phyloP scores from a whole-genome alignment of 2,329 filamentous ascomycete species.

The Didymella arachidicola region DNA sequence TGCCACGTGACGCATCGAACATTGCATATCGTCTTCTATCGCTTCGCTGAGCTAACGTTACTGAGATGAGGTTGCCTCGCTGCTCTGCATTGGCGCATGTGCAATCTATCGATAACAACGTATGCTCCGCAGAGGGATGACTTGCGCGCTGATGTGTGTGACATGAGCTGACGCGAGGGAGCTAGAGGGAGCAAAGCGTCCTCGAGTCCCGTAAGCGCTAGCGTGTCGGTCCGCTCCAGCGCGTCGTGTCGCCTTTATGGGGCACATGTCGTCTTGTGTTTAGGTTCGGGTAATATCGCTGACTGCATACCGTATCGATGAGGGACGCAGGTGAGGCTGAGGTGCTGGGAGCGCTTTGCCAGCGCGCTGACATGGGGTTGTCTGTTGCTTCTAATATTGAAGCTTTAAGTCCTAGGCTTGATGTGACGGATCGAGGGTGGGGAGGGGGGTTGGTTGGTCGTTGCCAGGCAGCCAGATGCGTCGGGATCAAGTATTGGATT shows the following conservation, averaged over 20 bases:
- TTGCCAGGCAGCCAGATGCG: slow-evolving; percentile 1
- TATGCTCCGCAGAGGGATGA: slow-evolving; percentile 3
- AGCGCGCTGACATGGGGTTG: background rate
- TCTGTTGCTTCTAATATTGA: background rate
- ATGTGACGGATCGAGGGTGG: background rate
- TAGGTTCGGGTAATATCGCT: slow-evolving; percentile 12
- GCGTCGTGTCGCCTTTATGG: slow-evolving; percentile 1
- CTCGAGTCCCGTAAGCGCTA: slow-evolving; percentile 16
- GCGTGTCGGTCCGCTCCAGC: slow-evolving; percentile 20
- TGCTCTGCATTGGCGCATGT: slow-evolving; percentile 11
- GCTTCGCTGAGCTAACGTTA: background rate
- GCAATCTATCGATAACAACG: slow-evolving; percentile 19
- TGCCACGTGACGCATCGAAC: background rate
- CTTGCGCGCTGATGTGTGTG: slow-evolving; percentile 1
- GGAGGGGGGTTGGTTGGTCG: background rate
- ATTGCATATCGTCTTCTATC: background rate
- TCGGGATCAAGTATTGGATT: slow-evolving; percentile 16
- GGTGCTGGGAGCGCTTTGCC: background rate
- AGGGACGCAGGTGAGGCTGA: slow-evolving; percentile 4
- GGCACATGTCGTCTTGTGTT: slow-evolving; percentile 6
- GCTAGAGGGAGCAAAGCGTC: slow-evolving; percentile 1
- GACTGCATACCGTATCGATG: slow-evolving; percentile 6
- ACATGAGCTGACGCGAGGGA: slow-evolving; percentile 17
- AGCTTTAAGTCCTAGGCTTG: background rate
- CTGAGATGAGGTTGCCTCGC: background rate